Base-by-base conservation (phyloP, 768 basidiomycete species). In the Neoboletus magnificus region DNA sequence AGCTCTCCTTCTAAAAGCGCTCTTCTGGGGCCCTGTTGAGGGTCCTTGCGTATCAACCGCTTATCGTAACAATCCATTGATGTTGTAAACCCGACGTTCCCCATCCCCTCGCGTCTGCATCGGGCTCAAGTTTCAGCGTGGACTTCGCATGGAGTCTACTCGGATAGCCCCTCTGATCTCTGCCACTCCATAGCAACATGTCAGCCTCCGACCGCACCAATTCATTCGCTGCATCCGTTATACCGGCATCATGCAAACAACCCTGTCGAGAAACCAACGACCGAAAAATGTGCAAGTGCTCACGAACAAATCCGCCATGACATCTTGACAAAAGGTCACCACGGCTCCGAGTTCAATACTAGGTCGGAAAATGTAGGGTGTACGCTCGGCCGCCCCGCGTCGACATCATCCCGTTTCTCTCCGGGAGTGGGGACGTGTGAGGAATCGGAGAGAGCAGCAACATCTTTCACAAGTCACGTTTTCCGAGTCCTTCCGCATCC, bases 41-140 rank as follows among this genome's bases (percentile, higher is more conserved):
- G 49, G 20, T 53, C 37, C 36, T 40, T 40, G 22, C 13, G 8
- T 20, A 54, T 40, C 37, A 27, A 32, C 27, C 52, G 54, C 36
- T 44, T 44, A 25, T 37, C 39, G 10, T 15, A 25, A 6, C 32
- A 35, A 40, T 37, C 40, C 15, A 23, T 27, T 20, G 39, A 32
- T 60, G 48, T 47, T 61, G 58, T 55, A 46, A 60, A 39, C 55
- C 43, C 12, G 45, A 59, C 25, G 4, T 58, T 37, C 33, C 40
- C 36, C 16, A 43, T 15, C 15, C 33, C 2, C 30, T 40, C 40
- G 11, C 29, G 50, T 57, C 40, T 35, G 32, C 39, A 11, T 48
- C 48, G 41, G 40, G 44, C 33, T 46, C 37, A 59, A 40, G 48
- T 45, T 52, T 29, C 30, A 36, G 10, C 35, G 20, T 37, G 29